phyloP scores from a whole-genome alignment of 495 filamentous ascomycete species.

The Xanthoparmelia taractica region DNA sequence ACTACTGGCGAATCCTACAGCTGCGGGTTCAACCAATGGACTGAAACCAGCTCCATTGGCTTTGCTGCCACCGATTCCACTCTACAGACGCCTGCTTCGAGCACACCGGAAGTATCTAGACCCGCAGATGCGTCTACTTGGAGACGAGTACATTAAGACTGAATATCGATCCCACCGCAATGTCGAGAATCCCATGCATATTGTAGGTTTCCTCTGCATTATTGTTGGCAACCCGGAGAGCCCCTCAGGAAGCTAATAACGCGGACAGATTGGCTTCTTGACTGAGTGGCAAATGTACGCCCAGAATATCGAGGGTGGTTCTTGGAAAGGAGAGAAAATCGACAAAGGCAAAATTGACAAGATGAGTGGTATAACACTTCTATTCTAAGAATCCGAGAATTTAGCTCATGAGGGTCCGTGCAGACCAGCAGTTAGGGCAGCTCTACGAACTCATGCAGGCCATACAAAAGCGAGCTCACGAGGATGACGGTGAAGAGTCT shows the following conservation, averaged over 20 bases:
- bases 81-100: slow-evolving; percentile 82
- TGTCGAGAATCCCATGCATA: slow-evolving; percentile 85
- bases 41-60: slow-evolving; percentile 58
- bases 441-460: slow-evolving; percentile 89
- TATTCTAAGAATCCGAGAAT: slow-evolving; percentile 8
- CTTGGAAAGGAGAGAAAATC: slow-evolving; percentile 63
- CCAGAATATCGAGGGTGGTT: slow-evolving; percentile 77
- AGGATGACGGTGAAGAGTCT: slow-evolving; percentile 29
- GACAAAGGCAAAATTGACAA: slow-evolving; percentile 50
- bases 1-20: slow-evolving; percentile 41
- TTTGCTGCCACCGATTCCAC: slow-evolving; percentile 80
- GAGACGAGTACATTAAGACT: slow-evolving; percentile 82
- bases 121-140: slow-evolving; percentile 66
- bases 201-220: slow-evolving; percentile 48
- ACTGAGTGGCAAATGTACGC: slow-evolving; percentile 95
- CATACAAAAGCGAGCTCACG: slow-evolving; percentile 54
- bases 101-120: slow-evolving; percentile 74
- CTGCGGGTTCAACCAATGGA: slow-evolving; percentile 42
- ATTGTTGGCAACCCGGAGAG: not conserved
- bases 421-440: slow-evolving; percentile 89
- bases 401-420: not conserved
- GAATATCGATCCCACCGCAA: slow-evolving; percentile 78
- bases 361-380: slow-evolving; percentile 75
- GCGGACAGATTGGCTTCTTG: slow-evolving; percentile 75
- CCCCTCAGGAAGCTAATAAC: not conserved